Conservation (phyloP, 306 rosid genomes). For the Sicyos baderoa region DNA sequence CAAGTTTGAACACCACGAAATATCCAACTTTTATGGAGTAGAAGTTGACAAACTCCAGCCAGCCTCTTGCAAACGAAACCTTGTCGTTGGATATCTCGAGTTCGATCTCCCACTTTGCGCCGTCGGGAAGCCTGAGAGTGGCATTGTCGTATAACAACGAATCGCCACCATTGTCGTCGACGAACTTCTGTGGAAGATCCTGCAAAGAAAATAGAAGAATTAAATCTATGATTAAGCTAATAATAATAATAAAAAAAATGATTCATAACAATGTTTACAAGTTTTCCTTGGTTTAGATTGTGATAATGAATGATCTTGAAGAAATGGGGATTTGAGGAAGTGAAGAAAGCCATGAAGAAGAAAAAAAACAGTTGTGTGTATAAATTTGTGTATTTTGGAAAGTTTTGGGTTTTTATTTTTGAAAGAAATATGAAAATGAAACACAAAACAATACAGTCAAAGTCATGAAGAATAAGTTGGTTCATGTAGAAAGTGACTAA, state of each 20-base stretch:
- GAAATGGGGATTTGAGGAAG: neutral
- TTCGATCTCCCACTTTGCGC: conserved; percentile 59
- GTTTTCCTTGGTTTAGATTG: neutral
- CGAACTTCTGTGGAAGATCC: conserved; percentile 69
- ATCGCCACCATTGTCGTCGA: conserved; percentile 34
- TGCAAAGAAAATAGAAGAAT: conserved; percentile 17
- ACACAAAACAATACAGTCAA: too few species aligned
- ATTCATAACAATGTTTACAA: neutral
- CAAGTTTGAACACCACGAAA: conserved; percentile 60
- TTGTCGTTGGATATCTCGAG: conserved; percentile 46
- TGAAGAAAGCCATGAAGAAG: neutral
- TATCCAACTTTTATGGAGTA: conserved; percentile 58
- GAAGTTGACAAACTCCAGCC: conserved; percentile 62
- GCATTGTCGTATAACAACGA: conserved; percentile 40
- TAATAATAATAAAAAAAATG: neutral
- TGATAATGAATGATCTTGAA: neutral
- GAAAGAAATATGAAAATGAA: too few species aligned
- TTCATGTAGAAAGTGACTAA: too few species aligned
- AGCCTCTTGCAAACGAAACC: conserved; percentile 57
- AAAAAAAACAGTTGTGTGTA: too few species aligned
- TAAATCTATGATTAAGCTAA: neutral
- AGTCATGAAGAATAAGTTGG: too few species aligned
- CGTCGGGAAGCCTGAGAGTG: conserved; percentile 55
- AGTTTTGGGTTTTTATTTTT: too few species aligned
- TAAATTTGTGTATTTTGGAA: too few species aligned